Evolutionary conservation across 108 stramenopile species (phyloP).

Genomic region (Aurantiochytrium sp.): DNA sequence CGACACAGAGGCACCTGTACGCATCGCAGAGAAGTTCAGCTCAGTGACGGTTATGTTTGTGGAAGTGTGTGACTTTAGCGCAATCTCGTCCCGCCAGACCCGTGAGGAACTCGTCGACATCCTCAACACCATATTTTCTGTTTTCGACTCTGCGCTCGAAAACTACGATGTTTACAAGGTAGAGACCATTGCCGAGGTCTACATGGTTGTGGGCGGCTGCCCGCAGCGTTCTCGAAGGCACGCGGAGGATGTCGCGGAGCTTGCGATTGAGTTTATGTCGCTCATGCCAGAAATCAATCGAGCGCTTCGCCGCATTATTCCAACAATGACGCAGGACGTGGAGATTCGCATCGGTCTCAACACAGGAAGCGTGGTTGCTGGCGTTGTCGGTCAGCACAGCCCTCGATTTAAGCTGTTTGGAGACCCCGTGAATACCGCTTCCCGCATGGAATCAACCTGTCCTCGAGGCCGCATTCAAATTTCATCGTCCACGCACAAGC

Average conservation of each 20-base stretch:
- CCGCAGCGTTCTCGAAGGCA: conserved; percentile 13
- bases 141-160: conserved; percentile 27
- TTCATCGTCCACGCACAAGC: neutral
- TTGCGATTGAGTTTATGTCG: conserved; percentile 22
- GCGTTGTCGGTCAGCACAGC: conserved; percentile 33
- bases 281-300: neutral
- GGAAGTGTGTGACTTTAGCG: conserved; percentile 22
- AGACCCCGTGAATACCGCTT: conserved; percentile 47
- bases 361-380: conserved; percentile 34
- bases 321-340: neutral
- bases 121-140: conserved; percentile 21
- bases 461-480: conserved; percentile 18
- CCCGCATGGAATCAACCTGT: conserved; percentile 35
- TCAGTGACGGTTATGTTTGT: conserved; percentile 31
- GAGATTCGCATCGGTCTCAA: conserved; percentile 38
- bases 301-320: neutral
- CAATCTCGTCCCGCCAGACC: neutral
- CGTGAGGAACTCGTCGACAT: conserved; percentile 19
- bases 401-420: conserved; percentile 44
- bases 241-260: conserved; percentile 22
- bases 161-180: conserved; percentile 37
- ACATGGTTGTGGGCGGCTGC: conserved; percentile 37
- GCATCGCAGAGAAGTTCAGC: conserved; percentile 13
- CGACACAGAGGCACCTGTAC: neutral
- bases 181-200: conserved; percentile 44